phyloP scores from a whole-genome alignment of 1,139 yeast genomes.

The Groenewaldozyma sp. region DNA sequence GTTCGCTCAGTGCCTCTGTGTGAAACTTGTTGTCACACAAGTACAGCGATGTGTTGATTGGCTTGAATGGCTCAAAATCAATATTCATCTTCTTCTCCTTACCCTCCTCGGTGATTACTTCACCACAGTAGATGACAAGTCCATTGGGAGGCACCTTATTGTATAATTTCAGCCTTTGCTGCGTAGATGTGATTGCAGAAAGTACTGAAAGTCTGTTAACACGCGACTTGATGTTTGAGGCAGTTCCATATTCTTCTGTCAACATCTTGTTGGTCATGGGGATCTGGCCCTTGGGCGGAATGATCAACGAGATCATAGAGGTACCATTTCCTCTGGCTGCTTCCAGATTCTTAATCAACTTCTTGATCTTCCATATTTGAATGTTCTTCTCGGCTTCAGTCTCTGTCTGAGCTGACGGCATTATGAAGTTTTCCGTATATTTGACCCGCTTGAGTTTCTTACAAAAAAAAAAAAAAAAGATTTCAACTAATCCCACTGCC shows the following conservation, averaged over 20 bases:
- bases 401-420: slow-evolving; percentile 23
- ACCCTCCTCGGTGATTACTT: slow-evolving; percentile 93
- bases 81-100: slow-evolving; percentile 91
- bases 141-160: slow-evolving; percentile 89
- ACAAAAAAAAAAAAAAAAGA: not conserved
- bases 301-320: slow-evolving; percentile 92
- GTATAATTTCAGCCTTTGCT: slow-evolving; percentile 87
- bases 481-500: too few relatives aligned
- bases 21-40: slow-evolving; percentile 97
- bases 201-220: slow-evolving; percentile 91
- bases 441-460: not conserved
- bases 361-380: slow-evolving; percentile 98
- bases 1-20: slow-evolving; percentile 90
- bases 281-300: slow-evolving; percentile 90
- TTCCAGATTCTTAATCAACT: slow-evolving; percentile 62
- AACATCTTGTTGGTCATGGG: slow-evolving; percentile 82
- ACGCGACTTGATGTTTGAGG: slow-evolving; percentile 93
- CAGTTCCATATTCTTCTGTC: slow-evolving; percentile 98
- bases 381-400: slow-evolving; percentile 87
- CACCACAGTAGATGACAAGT: slow-evolving; percentile 95
- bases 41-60: slow-evolving; percentile 91
- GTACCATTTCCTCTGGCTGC: slow-evolving; percentile 97
- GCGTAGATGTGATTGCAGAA: slow-evolving; percentile 96
- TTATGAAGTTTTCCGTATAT: slow-evolving; percentile 6
- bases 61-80: slow-evolving; percentile 96